These are phyloP conservation scores for Aureobasidium sp. DNA, from an alignment of 2,329 filamentous ascomycete species.

Conservation along the genomic window DNA sequence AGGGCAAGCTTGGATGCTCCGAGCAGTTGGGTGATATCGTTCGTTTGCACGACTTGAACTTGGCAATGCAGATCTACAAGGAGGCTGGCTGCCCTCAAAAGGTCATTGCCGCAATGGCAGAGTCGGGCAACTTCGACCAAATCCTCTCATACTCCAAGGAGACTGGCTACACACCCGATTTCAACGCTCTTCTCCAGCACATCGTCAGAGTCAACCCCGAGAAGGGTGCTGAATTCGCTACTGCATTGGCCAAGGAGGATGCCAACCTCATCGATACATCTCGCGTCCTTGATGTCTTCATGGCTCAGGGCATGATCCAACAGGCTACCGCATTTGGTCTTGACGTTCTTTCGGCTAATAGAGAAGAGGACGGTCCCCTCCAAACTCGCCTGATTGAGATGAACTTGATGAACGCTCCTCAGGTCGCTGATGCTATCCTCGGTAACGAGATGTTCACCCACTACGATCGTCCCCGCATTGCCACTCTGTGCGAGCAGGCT, in stretches of 20 bases:
- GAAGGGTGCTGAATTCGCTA: slow-evolving; percentile 90
- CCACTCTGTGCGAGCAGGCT: slow-evolving; percentile 86
- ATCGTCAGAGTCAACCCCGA: slow-evolving; percentile 87
- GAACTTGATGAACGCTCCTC: slow-evolving; percentile 93
- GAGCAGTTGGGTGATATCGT: slow-evolving; percentile 95
- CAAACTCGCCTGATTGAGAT: slow-evolving; percentile 96
- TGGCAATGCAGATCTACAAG: slow-evolving; percentile 84
- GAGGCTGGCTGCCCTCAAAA: slow-evolving; percentile 88
- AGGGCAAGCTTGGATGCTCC: slow-evolving; percentile 91
- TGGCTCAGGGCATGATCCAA: slow-evolving; percentile 95
- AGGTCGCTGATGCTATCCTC: slow-evolving; percentile 95
- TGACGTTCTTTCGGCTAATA: slow-evolving; percentile 91
- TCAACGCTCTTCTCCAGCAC: slow-evolving; percentile 83
- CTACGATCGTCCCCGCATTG: slow-evolving; percentile 87
- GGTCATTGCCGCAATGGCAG: slow-evolving; percentile 89
- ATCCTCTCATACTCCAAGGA: slow-evolving; percentile 87
- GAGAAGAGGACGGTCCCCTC: slow-evolving; percentile 83
- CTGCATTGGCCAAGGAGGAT: slow-evolving; percentile 83
- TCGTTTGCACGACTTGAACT: slow-evolving; percentile 76
- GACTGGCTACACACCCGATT: slow-evolving; percentile 88
- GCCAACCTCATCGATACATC: slow-evolving; percentile 85
- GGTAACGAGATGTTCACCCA: slow-evolving; percentile 98
- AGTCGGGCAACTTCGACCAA: slow-evolving; percentile 94
- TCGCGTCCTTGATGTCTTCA: slow-evolving; percentile 94
- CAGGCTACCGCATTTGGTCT: slow-evolving; percentile 97